Percentiles rank a stretch among this genome's conserved stretches.
Evolutionary conservation across 2,329 filamentous ascomycete species (phyloP).

Genomic region (Macroventuria anomochaeta): DNA sequence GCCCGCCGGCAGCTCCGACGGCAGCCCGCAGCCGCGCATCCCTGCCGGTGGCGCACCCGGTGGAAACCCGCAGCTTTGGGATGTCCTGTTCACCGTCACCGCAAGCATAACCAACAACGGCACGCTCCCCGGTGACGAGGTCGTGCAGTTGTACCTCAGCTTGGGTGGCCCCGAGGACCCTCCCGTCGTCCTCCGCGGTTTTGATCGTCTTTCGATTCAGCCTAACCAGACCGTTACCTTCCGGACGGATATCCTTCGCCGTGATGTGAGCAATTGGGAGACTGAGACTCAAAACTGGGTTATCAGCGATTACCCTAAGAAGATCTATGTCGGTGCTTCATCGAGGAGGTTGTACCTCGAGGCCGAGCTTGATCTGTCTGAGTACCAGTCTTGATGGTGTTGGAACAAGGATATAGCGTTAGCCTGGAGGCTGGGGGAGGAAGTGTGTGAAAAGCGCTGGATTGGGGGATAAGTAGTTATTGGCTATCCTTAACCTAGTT

Average conservation of each 20-base stretch:
- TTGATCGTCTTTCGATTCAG: slow-evolving; percentile 76
- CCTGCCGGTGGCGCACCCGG: slow-evolving; percentile 70
- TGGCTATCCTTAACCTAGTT: slow-evolving; percentile 4
- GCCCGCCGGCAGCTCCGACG: slow-evolving; percentile 64
- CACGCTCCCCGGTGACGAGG: slow-evolving; percentile 67
- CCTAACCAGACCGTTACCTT: slow-evolving; percentile 73
- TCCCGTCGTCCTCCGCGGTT: slow-evolving; percentile 72
- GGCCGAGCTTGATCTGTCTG: slow-evolving; percentile 33
- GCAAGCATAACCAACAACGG: slow-evolving; percentile 77
- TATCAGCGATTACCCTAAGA: slow-evolving; percentile 63
- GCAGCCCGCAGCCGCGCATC: slow-evolving; percentile 63
- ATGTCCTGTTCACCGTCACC: slow-evolving; percentile 71
- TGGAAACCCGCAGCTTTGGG: slow-evolving; percentile 69
- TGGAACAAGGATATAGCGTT: neutral
- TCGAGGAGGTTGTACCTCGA: slow-evolving; percentile 63
- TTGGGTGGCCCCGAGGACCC: slow-evolving; percentile 80
- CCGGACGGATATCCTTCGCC: slow-evolving; percentile 71
- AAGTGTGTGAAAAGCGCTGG: neutral
- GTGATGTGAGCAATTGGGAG: slow-evolving; percentile 91
- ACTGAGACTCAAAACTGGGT: slow-evolving; percentile 82
- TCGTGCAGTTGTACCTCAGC: slow-evolving; percentile 77
- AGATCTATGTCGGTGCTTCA: slow-evolving; percentile 65
- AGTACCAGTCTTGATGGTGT: slow-evolving; percentile 13
- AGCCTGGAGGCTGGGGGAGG: neutral
- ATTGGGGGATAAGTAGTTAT: neutral